These are phyloP conservation scores for Talaromyces amestolkiae DNA, from an alignment of 2,329 filamentous ascomycete genomes.

Conservation along the genomic window DNA sequence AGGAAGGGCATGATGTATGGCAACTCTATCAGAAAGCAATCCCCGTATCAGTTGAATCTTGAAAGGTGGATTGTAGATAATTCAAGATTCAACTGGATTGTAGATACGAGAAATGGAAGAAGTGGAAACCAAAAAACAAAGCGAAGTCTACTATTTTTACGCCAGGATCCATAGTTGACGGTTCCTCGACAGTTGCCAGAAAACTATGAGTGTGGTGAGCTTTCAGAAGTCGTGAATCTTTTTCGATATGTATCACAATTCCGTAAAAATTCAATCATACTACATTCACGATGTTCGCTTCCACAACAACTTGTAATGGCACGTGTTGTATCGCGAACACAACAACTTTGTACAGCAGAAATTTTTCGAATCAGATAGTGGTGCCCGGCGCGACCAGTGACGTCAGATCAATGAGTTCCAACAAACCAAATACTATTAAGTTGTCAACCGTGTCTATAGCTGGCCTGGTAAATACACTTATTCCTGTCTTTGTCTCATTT, in stretches of 20 bases:
- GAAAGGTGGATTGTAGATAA: constrained; percentile 27
- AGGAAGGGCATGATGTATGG: not conserved
- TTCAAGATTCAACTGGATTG: no score
- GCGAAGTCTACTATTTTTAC: not conserved
- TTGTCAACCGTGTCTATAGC: not conserved
- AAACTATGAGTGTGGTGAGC: not conserved
- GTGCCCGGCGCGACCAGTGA: not conserved
- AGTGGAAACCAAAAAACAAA: not conserved
- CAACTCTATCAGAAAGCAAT: not conserved
- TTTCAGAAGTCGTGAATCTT: not conserved
- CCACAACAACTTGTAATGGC: not conserved
- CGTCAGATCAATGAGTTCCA: not conserved
- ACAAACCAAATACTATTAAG: not conserved
- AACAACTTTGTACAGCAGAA: not conserved
- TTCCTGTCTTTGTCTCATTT: no score
- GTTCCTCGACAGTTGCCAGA: not conserved
- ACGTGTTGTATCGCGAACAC: not conserved
- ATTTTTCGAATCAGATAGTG: not conserved
- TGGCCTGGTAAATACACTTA: no score
- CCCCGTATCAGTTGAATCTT: not conserved
- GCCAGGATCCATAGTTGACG: not conserved
- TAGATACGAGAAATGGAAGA: not conserved
- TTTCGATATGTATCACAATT: not conserved
- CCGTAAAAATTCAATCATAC: not conserved
- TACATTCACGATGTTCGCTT: not conserved